These are phyloP conservation scores for Solanum hybrid DNA, from an alignment of 305 asterid genomes.

Conservation along the genomic window DNA sequence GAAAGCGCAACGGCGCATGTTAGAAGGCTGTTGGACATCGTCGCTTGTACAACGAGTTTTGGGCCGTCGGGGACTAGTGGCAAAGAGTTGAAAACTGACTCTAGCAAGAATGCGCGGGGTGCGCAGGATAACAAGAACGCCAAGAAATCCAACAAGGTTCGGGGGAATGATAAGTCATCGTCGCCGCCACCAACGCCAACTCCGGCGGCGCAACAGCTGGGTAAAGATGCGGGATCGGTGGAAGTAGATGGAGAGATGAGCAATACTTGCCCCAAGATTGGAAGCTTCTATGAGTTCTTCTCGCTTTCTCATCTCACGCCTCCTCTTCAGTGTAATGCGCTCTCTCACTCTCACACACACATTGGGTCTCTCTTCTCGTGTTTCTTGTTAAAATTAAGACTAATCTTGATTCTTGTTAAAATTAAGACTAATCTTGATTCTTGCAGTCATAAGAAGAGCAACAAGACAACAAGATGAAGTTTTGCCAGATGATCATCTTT, in stretches of 20 bases:
- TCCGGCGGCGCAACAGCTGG: slow-evolving; percentile 11
- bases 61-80: slow-evolving; percentile 64
- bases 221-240: slow-evolving; percentile 32
- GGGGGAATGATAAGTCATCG: slow-evolving; percentile 26
- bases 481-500: slow-evolving; percentile 50
- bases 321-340: slow-evolving; percentile 71
- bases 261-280: slow-evolving; percentile 74
- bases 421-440: neutral
- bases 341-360: too few relatives aligned
- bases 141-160: slow-evolving; percentile 56
- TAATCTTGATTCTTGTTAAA: neutral
- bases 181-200: slow-evolving; percentile 20
- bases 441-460: slow-evolving; percentile 64
- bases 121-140: slow-evolving; percentile 36
- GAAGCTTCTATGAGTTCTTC: slow-evolving; percentile 93
- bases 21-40: slow-evolving; percentile 68
- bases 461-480: slow-evolving; percentile 33
- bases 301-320: slow-evolving; percentile 95
- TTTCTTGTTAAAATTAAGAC: neutral
- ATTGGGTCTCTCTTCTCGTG: too few relatives aligned
- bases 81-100: slow-evolving; percentile 8
- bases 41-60: slow-evolving; percentile 77
- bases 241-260: slow-evolving; percentile 84
- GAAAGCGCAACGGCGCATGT: slow-evolving; percentile 86
- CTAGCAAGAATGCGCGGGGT: slow-evolving; percentile 35